A percentile compares a stretch with the other conserved stretches of the same genome.
Evolutionary conservation across 805 yeast species (phyloP).

Genomic region (Starmerella floris): DNA sequence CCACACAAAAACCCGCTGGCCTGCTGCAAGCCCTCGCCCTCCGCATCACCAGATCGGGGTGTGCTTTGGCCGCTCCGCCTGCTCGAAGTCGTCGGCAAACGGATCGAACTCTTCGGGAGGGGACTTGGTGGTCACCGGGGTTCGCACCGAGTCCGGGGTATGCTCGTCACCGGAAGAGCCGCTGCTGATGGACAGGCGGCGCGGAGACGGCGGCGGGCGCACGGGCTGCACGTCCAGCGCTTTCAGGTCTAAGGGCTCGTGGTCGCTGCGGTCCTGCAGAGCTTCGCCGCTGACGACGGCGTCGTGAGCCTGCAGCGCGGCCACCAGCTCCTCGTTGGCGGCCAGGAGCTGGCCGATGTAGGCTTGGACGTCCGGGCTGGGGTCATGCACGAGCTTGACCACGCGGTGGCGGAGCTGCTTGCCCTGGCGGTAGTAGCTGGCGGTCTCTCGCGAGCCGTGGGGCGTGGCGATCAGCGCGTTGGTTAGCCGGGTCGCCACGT

Average conservation of each 20-base stretch:
- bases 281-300: slow-evolving; percentile 21
- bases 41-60: slow-evolving; percentile 20
- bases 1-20: no score
- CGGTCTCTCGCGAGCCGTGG: slow-evolving; percentile 50
- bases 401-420: slow-evolving; percentile 67
- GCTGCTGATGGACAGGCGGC: slow-evolving; percentile 20
- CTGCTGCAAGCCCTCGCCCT: background rate
- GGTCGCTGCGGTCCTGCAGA: slow-evolving; percentile 22
- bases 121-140: slow-evolving; percentile 12
- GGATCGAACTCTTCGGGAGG: slow-evolving; percentile 30
- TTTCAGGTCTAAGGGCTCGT: slow-evolving; percentile 30
- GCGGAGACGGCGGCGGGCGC: slow-evolving; percentile 19
- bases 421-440: slow-evolving; percentile 48
- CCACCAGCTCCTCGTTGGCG: slow-evolving; percentile 82
- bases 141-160: background rate
- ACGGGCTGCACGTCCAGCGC: slow-evolving; percentile 28
- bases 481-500: slow-evolving; percentile 54
- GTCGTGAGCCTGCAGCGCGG: slow-evolving; percentile 57
- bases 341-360: slow-evolving; percentile 73
- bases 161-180: slow-evolving; percentile 22
- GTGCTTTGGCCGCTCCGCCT: slow-evolving; percentile 19
- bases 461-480: slow-evolving; percentile 40
- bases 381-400: slow-evolving; percentile 67
- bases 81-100: slow-evolving; percentile 39
- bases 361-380: slow-evolving; percentile 56